Base-by-base conservation (phyloP, 2,329 filamentous ascomycete genomes). In the Ophiognomonia clavigignenti-juglandacearum region DNA sequence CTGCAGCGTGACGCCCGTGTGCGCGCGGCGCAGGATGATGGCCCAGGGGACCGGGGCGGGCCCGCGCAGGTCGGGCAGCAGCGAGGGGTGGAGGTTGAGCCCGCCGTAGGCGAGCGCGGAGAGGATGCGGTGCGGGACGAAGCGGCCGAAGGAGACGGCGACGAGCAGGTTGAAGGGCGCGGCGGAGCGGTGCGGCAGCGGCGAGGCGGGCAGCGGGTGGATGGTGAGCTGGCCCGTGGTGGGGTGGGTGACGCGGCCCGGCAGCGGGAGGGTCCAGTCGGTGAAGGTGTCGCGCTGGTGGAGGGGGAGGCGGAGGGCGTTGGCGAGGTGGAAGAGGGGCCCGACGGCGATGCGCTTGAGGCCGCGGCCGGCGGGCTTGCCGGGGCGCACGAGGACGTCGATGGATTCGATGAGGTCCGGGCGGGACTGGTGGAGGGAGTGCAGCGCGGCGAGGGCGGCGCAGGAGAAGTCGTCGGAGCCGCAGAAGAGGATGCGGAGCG, bases 391-490 rank as follows among this genome's bases (percentile, higher is more conserved):
- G 41, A 96, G 80, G 3, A 98, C 91, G 64, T 96, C 85, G 54
- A 98, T 85, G 5, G 86, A 89, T 48, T 75, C 73, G 45, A 96
- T 82, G 10, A 81, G 68, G 16, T 67, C 66, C 6, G 68, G 74
- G 47, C 74, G 74, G 44, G 59, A 60, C 22, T 63, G 51, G 43
- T 82, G 75, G 60, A 88, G 85, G 5, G 68, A 59, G 56, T 85
- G 65, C 27, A 98, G 69, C 6, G 86, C 86, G 49, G 70, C 70
- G 41, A 98, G 72, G 2, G 89, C 88, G 43, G 77, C 78, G 58
- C 85, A 85, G 69, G 92, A 96, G 66, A 97, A 96, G 3, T 83
- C 75, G 64, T 98, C 93, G 3, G 92, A 93, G 53, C 93, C 93
- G 67, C 91, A 97, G 68, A 96, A 98, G 4, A 98, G 77, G 45